These are phyloP conservation scores for Cyclospora cayetanensis DNA, from an alignment of 169 alveolate genomes.

Conservation along the genomic window DNA sequence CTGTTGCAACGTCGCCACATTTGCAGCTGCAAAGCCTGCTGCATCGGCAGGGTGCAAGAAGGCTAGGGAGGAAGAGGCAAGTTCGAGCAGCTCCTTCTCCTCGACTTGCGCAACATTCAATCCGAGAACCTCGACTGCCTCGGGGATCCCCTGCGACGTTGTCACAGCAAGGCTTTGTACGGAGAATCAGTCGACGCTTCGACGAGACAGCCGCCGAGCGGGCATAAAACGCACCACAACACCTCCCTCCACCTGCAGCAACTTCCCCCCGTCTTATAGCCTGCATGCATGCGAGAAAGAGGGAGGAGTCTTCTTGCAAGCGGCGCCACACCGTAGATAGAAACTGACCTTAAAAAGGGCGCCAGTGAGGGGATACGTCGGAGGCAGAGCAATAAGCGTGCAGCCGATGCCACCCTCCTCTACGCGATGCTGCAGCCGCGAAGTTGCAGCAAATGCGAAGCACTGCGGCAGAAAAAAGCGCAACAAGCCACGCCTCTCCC, in stretches of 20 bases:
- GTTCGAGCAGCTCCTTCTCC: constrained; percentile 52
- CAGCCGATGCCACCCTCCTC: constrained; percentile 61
- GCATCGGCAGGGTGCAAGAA: constrained; percentile 47
- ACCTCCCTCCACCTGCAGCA: too few relatives aligned
- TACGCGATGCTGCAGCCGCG: constrained; percentile 11
- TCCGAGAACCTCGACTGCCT: constrained; percentile 38
- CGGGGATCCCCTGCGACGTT: constrained; percentile 51
- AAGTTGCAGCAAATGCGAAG: constrained; percentile 31
- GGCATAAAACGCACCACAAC: too few relatives aligned
- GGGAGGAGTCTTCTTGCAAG: too few relatives aligned
- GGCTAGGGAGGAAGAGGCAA: constrained; percentile 59
- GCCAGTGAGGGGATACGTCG: constrained; percentile 20
- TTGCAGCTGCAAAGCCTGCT: constrained; percentile 1
- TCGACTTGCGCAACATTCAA: constrained; percentile 64
- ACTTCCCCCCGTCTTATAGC: too few relatives aligned
- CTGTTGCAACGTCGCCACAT: constrained; percentile 42
- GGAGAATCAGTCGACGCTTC: too few relatives aligned
- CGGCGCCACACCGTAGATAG: too few relatives aligned
- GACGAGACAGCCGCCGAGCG: too few relatives aligned
- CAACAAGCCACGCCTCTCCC: too few relatives aligned
- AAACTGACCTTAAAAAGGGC: constrained; percentile 21
- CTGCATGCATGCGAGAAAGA: too few relatives aligned
- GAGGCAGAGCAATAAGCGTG: constrained; percentile 38
- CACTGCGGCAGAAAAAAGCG: constrained; percentile 1
- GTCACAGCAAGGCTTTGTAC: too few relatives aligned